Evolutionary conservation across 116 monocot species (phyloP).

Genomic region (Zostera marina): DNA sequence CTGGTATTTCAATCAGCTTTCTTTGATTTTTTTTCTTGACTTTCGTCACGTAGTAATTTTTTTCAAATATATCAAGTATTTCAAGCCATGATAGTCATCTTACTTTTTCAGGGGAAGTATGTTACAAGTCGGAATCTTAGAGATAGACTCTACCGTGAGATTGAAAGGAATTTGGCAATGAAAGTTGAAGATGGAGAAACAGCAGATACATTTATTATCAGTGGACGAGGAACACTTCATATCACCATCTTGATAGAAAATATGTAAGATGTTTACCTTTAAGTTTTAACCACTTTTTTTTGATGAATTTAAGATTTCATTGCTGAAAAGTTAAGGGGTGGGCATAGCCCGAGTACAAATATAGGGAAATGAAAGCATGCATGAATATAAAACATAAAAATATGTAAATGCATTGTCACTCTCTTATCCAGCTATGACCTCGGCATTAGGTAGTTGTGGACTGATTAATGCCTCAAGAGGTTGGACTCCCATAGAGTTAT

Average conservation of each 20-base stretch:
- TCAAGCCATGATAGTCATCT: background rate
- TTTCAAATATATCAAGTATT: background rate
- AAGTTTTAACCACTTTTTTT: no score
- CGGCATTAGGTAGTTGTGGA: no score
- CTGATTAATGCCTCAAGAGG: no score
- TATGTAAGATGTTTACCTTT: constrained; percentile 39
- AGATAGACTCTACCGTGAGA: constrained; percentile 76
- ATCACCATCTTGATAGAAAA: constrained; percentile 94
- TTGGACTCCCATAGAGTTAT: no score
- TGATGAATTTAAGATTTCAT: no score
- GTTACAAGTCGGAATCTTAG: constrained; percentile 92
- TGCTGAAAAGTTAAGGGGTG: no score
- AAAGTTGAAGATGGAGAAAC: constrained; percentile 94
- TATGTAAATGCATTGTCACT: no score
- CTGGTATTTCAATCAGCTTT: background rate
- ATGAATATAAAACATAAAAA: no score
- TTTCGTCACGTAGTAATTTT: background rate
- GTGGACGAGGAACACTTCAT: constrained; percentile 90
- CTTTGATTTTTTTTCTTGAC: background rate
- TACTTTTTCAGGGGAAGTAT: constrained; percentile 68
- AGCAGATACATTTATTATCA: constrained; percentile 91
- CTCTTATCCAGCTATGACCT: no score
- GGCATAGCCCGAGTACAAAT: no score
- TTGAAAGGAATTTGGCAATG: constrained; percentile 96
- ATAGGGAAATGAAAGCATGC: no score